Percentiles rank a stretch among this genome's conserved stretches.
These are phyloP conservation scores for Candida pseudoviswanathii DNA, from an alignment of 1,139 yeast genomes.

Conservation along the genomic window DNA sequence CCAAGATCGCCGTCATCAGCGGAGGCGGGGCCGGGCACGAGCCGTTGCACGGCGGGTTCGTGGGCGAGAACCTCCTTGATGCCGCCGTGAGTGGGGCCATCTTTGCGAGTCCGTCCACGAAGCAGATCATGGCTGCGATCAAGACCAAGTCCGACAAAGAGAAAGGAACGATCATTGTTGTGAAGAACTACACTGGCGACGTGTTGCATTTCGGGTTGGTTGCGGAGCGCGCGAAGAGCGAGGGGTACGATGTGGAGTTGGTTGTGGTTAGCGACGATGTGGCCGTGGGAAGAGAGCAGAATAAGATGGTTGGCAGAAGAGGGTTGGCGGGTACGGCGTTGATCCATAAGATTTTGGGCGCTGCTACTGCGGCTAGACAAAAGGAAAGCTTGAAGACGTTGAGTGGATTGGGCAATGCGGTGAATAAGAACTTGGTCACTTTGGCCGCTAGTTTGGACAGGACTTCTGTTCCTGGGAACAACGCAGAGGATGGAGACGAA, in stretches of 20 bases:
- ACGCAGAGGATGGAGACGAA: constrained; percentile 40
- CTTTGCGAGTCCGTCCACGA: constrained; percentile 91
- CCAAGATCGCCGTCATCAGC: constrained; percentile 70
- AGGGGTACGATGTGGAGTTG: constrained; percentile 70
- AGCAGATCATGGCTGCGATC: constrained; percentile 76
- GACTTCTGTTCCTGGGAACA: constrained; percentile 84
- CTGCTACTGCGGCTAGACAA: constrained; percentile 47
- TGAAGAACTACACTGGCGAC: constrained; percentile 94
- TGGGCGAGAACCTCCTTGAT: constrained; percentile 78
- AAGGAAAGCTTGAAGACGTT: constrained; percentile 43
- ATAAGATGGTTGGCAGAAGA: constrained; percentile 89
- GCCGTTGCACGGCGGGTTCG: constrained; percentile 90
- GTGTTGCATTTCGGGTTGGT: constrained; percentile 89
- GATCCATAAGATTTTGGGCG: constrained; percentile 84
- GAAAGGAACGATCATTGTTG: constrained; percentile 72
- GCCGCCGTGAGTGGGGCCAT: constrained; percentile 89
- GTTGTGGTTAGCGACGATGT: constrained; percentile 87
- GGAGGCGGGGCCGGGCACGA: constrained; percentile 98
- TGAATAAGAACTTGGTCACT: constrained; percentile 72
- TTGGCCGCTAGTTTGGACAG: constrained; percentile 90
- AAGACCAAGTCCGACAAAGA: constrained; percentile 58
- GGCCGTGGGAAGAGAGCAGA: constrained; percentile 84
- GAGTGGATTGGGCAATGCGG: constrained; percentile 64
- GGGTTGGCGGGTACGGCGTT: constrained; percentile 90
- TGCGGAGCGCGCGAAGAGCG: constrained; percentile 80